phyloP scores from a whole-genome alignment of 1,284 basidiomycete genomes.

The Inonotus obliquus region DNA sequence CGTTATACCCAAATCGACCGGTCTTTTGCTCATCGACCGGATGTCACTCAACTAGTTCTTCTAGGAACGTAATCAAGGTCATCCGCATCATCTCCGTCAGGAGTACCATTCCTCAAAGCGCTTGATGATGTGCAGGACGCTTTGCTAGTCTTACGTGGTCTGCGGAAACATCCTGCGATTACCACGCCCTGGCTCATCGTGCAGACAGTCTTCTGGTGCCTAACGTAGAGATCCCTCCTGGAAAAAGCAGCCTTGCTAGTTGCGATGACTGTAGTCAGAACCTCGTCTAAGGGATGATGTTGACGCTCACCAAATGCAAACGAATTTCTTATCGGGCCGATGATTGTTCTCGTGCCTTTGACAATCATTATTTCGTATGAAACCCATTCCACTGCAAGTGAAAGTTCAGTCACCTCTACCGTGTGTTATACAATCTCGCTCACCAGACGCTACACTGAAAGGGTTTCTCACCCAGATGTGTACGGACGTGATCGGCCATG shows the following conservation, averaged over 20 bases:
- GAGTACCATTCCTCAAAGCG: not conserved
- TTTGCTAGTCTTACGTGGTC: constrained; percentile 1
- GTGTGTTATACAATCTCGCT: constrained; percentile 19
- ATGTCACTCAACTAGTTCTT: not conserved
- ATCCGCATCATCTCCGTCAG: constrained; percentile 13
- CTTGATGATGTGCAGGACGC: not conserved
- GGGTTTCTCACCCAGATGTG: constrained; percentile 61
- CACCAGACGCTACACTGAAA: constrained; percentile 59
- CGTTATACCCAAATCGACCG: not conserved
- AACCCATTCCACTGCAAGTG: constrained; percentile 45
- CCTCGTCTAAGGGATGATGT: not conserved
- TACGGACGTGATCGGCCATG: constrained; percentile 65
- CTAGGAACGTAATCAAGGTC: constrained; percentile 16
- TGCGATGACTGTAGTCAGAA: not conserved
- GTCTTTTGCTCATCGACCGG: not conserved
- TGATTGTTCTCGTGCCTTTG: constrained; percentile 67
- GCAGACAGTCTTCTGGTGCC: constrained; percentile 19
- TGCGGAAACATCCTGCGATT: not conserved
- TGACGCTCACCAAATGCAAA: constrained; percentile 33
- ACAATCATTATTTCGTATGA: constrained; percentile 69
- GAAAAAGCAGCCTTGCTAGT: constrained; percentile 17
- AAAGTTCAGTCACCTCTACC: constrained; percentile 13
- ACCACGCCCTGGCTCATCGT: not conserved
- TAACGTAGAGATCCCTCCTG: constrained; percentile 18
- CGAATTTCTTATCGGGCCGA: constrained; percentile 49